Conservation (phyloP, 2,329 filamentous ascomycete species). For the Aspergillus terreus region DNA sequence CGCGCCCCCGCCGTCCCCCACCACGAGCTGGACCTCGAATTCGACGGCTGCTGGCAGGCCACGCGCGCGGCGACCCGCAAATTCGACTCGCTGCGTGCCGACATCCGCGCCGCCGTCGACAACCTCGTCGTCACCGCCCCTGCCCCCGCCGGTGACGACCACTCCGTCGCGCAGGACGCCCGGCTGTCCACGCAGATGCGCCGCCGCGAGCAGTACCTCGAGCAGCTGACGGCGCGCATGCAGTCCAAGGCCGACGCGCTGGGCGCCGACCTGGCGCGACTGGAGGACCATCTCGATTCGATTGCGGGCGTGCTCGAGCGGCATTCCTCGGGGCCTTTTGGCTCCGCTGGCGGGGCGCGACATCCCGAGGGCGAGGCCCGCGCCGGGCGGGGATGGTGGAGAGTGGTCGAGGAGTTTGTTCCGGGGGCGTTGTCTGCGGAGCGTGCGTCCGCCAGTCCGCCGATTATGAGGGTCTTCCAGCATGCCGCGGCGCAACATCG, state of each 20-base stretch:
- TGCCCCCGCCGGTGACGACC: constrained; percentile 7
- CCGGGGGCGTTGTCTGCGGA: too few relatives aligned
- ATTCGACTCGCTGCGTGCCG: constrained; percentile 33
- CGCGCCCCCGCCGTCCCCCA: constrained; percentile 25
- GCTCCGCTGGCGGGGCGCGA: background rate
- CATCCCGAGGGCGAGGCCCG: background rate
- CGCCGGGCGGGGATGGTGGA: background rate
- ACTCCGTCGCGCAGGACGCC: constrained; percentile 20
- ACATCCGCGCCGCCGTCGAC: constrained; percentile 34
- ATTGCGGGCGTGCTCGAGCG: constrained; percentile 27
- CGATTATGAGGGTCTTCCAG: constrained; percentile 13
- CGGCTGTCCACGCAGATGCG: constrained; percentile 28
- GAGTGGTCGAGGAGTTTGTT: background rate
- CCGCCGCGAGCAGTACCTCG: constrained; percentile 30
- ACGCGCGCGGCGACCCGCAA: constrained; percentile 29
- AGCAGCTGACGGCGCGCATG: constrained; percentile 30
- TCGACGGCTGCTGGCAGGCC: constrained; percentile 31
- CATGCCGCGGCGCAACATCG: constrained; percentile 25
- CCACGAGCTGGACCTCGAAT: constrained; percentile 37
- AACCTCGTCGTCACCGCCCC: constrained; percentile 26
- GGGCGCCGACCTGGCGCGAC: constrained; percentile 23
- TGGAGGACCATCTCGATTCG: constrained; percentile 35
- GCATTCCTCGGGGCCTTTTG: background rate
- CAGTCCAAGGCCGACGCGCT: constrained; percentile 31
- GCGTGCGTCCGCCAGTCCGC: too few relatives aligned